Percentiles rank a stretch among this genome's conserved stretches.
These are phyloP conservation scores for Pythium sp. DNA, from an alignment of 352 stramenopile genomes.

Conservation along the genomic window DNA sequence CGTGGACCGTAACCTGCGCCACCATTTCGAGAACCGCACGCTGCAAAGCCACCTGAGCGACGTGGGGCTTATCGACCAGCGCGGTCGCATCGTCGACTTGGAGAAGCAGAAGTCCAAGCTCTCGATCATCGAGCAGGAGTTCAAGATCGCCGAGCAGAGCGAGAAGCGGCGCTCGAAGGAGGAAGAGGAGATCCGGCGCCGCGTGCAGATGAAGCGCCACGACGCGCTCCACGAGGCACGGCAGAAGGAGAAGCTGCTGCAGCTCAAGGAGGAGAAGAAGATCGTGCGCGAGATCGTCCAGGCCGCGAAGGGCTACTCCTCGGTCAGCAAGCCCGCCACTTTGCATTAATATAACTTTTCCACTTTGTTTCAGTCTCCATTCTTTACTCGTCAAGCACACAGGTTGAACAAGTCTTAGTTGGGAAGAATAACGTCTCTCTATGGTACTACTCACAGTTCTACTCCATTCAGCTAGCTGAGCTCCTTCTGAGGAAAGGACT, in stretches of 20 bases:
- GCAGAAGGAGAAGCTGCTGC: slow-evolving; percentile 77
- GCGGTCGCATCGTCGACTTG: slow-evolving; percentile 86
- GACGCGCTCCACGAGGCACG: slow-evolving; percentile 77
- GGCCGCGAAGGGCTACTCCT: slow-evolving; percentile 57
- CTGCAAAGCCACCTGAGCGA: slow-evolving; percentile 80
- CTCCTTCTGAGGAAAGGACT: slow-evolving; percentile 4
- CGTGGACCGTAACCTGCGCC: slow-evolving; percentile 84
- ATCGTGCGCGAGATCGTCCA: slow-evolving; percentile 87
- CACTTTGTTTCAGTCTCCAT: background rate
- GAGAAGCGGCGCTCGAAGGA: slow-evolving; percentile 74
- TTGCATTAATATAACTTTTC: slow-evolving; percentile 15
- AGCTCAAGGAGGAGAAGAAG: slow-evolving; percentile 88
- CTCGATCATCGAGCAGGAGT: slow-evolving; percentile 91
- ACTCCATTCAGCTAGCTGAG: background rate
- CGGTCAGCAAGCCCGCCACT: slow-evolving; percentile 30
- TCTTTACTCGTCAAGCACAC: slow-evolving; percentile 2
- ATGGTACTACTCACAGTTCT: background rate
- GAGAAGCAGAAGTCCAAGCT: slow-evolving; percentile 89
- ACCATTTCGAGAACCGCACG: slow-evolving; percentile 84
- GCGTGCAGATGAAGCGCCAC: slow-evolving; percentile 87
- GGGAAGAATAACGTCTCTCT: background rate
- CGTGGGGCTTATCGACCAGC: slow-evolving; percentile 82
- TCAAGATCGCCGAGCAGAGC: slow-evolving; percentile 81
- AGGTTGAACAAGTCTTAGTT: background rate
- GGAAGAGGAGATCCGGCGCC: slow-evolving; percentile 83